Conservation (phyloP, 2,329 filamentous ascomycete species). For the Neofusicoccum umdonicola region DNA sequence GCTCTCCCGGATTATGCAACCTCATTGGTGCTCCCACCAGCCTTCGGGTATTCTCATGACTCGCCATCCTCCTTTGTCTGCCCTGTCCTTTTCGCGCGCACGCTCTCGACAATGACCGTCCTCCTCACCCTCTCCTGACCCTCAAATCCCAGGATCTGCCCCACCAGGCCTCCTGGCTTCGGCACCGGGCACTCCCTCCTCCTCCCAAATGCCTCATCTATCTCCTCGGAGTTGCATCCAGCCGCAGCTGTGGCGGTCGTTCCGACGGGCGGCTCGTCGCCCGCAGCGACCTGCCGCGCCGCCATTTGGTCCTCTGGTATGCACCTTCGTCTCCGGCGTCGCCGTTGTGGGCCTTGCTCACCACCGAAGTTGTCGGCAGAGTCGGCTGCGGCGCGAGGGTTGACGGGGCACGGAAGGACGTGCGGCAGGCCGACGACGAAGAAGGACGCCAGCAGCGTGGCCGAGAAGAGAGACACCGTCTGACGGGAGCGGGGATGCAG, state of each 20-base stretch:
- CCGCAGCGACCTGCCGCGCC: conserved; percentile 22
- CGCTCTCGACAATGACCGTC: conserved; percentile 20
- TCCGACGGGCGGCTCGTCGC: conserved; percentile 23
- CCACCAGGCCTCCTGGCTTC: conserved; percentile 78
- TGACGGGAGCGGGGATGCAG: conserved; percentile 91
- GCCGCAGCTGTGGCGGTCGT: neutral
- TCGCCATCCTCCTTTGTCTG: conserved; percentile 1
- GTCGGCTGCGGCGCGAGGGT: conserved; percentile 66
- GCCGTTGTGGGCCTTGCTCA: conserved; percentile 20
- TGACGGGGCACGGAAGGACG: conserved; percentile 82
- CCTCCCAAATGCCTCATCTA: conserved; percentile 19
- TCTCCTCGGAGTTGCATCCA: conserved; percentile 22
- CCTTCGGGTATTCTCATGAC: neutral
- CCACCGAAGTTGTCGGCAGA: conserved; percentile 34
- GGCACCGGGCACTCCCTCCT: conserved; percentile 81
- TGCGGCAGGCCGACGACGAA: conserved; percentile 90
- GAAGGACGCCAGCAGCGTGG: conserved; percentile 86
- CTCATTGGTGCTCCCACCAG: neutral
- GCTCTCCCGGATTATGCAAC: neutral
- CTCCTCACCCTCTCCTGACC: conserved; percentile 23
- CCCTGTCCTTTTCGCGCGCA: conserved; percentile 18
- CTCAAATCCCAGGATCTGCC: conserved; percentile 71
- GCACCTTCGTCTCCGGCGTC: conserved; percentile 39
- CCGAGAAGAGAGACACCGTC: conserved; percentile 91
- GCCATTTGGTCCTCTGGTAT: conserved; percentile 16